Evolutionary conservation across 345 rosid species (phyloP), one percentile per base, ranked within the genome.

Genomic region (Eutrema heterophyllum): DNA sequence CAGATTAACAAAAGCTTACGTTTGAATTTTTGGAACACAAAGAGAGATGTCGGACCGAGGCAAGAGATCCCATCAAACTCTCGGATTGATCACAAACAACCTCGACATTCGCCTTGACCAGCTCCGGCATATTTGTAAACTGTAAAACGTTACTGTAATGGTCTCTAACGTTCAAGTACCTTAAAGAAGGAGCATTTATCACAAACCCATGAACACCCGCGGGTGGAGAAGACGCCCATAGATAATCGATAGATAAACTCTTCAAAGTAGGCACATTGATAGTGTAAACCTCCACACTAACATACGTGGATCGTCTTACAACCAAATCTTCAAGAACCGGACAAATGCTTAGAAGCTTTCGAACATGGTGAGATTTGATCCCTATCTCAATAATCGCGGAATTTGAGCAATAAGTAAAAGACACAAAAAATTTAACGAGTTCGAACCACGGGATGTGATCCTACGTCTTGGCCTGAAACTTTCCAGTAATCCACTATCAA

Each of bases 171-270:
- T 29, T 53, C 2, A 53, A 36, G 58, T 29, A 53, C 58, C 36
- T 53, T 53, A 53, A 53, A 29, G 58, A 13, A 53, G 36, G 58
- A 53, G 58, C 36, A 39, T 67, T 5, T 6, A 67, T 38, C 26
- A 67, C 60, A 67, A 50, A 67, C 1, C 74, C 57, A 59, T 46
- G 56, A 70, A 39, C 48, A 57, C 57, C 74, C 7, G 24, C 2
- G 16, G 65, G 56, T 15, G 9, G 64, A 46, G 36, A 32, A 32
- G 9, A 40, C 36, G 6, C 5, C 40, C n/a, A 4, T 7, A 32
- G 9, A 26, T 44, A 58, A 46, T 24, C 26, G 7, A 70, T 58
- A 10, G 48, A 70, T 45, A 58, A 70, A 14, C 15, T 70, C 36
- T 5, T 44, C 36, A 70, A 16, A 8, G 36, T 58, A 24, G 29